Conservation (phyloP, 2,329 filamentous ascomycete species). For the Phyllosticta ampelicida region DNA sequence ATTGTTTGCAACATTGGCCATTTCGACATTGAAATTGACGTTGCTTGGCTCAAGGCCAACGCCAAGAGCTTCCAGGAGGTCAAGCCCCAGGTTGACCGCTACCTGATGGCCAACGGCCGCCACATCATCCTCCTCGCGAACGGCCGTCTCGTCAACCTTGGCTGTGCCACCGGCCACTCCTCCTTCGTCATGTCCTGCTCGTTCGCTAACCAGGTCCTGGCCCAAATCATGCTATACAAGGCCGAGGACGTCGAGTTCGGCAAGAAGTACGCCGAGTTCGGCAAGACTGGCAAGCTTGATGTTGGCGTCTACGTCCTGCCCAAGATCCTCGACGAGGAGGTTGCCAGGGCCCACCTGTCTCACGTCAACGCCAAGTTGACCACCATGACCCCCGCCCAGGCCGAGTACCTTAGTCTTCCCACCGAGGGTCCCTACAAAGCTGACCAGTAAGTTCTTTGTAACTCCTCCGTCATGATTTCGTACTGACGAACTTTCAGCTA, state of each 20-base stretch:
- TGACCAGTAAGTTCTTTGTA: slow-evolving; percentile 57
- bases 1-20: slow-evolving; percentile 99
- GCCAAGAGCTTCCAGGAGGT: slow-evolving; percentile 91
- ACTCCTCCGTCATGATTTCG: slow-evolving; percentile 14
- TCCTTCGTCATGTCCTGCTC: slow-evolving; percentile 99
- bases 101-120: slow-evolving; percentile 82
- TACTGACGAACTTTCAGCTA: slow-evolving; percentile 16
- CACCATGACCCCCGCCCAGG: slow-evolving; percentile 73
- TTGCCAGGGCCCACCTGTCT: slow-evolving; percentile 82
- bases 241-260: slow-evolving; percentile 74
- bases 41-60: slow-evolving; percentile 98
- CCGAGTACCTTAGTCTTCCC: slow-evolving; percentile 85
- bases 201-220: slow-evolving; percentile 99
- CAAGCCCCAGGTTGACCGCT: slow-evolving; percentile 99
- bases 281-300: slow-evolving; percentile 79
- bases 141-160: slow-evolving; percentile 97
- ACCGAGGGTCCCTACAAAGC: slow-evolving; percentile 90
- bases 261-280: slow-evolving; percentile 94
- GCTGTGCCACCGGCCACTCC: slow-evolving; percentile 97
- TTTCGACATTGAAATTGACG: slow-evolving; percentile 99
- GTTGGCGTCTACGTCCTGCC: slow-evolving; percentile 92
- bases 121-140: slow-evolving; percentile 98
- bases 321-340: slow-evolving; percentile 99
- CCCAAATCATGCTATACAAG: slow-evolving; percentile 98
- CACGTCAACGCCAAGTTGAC: slow-evolving; percentile 94